Conservation (phyloP, 2,329 filamentous ascomycete species). For the Paecilomyces formosus region DNA sequence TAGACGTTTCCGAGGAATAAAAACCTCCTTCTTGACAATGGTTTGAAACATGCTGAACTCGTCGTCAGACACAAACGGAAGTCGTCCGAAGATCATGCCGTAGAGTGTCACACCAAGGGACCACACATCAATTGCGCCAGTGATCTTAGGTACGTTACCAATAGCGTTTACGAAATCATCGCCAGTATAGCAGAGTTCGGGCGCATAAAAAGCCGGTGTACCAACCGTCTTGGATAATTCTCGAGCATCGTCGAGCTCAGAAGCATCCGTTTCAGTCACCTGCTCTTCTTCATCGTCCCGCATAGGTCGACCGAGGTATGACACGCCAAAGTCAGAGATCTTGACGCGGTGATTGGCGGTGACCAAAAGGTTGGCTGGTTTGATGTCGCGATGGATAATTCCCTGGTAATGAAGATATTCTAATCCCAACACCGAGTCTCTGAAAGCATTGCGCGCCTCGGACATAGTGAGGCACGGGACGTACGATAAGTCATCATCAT, state of each 20-base stretch:
- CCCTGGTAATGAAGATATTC: conserved; percentile 89
- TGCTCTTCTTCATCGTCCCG: conserved; percentile 74
- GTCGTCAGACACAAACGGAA: conserved; percentile 87
- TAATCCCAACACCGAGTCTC: conserved; percentile 85
- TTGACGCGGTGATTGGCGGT: conserved; percentile 81
- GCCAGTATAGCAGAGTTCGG: conserved; percentile 89
- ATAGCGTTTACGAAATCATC: conserved; percentile 49
- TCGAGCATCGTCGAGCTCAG: conserved; percentile 83
- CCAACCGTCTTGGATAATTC: conserved; percentile 98
- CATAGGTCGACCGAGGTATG: conserved; percentile 85
- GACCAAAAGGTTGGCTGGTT: conserved; percentile 84
- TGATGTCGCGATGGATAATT: conserved; percentile 78
- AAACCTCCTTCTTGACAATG: conserved; percentile 87
- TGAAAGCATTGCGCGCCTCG: conserved; percentile 74
- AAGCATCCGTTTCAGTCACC: conserved; percentile 72
- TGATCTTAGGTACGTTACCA: conserved; percentile 62
- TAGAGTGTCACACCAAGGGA: conserved; percentile 93
- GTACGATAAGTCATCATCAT: conserved; percentile 80
- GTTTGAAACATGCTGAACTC: conserved; percentile 87
- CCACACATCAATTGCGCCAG: conserved; percentile 94
- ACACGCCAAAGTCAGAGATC: conserved; percentile 98
- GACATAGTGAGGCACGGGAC: conserved; percentile 87
- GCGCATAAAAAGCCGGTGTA: conserved; percentile 94
- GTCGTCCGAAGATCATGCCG: conserved; percentile 86
- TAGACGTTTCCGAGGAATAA: conserved; percentile 76